Conservation (phyloP, 345 rosid species). For the Heritiera littoralis region DNA sequence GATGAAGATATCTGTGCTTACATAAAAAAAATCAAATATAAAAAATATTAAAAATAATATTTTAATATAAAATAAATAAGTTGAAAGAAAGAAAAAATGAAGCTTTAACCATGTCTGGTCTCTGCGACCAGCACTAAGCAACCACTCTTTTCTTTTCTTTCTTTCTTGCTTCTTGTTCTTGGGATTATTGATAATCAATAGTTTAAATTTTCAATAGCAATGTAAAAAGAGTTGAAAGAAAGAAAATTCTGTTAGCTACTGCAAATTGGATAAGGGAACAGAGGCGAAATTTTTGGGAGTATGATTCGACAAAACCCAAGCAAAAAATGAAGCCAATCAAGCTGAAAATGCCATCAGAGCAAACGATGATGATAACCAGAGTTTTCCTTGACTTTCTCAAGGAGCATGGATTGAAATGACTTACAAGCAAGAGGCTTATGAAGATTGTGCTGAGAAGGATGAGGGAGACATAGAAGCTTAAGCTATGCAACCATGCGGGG, state of each 20-base stretch:
- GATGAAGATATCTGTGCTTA: too few species aligned
- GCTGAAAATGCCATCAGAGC: conserved; percentile 74
- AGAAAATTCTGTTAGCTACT: neutral
- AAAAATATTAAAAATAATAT: too few species aligned
- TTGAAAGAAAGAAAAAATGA: too few species aligned
- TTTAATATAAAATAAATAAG: too few species aligned
- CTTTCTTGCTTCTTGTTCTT: neutral
- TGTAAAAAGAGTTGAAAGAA: neutral
- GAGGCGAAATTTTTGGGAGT: conserved; percentile 37
- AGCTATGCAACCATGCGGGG: too few species aligned
- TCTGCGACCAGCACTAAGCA: neutral
- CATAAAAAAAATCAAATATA: too few species aligned
- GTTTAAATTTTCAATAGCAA: too few species aligned
- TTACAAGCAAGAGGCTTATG: too few species aligned
- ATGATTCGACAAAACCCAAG: conserved; percentile 59
- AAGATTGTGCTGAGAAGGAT: too few species aligned
- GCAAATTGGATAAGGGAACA: conserved; percentile 18
- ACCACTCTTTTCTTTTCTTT: too few species aligned
- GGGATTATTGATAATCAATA: too few species aligned
- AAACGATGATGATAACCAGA: conserved; percentile 72
- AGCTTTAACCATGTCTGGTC: neutral
- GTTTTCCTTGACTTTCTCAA: conserved; percentile 75
- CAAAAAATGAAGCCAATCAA: conserved; percentile 80
- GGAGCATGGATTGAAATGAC: conserved; percentile 39
- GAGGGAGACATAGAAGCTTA: too few species aligned